phyloP scores from a whole-genome alignment of 2,329 filamentous ascomycete species.

The Hortaea werneckii region DNA sequence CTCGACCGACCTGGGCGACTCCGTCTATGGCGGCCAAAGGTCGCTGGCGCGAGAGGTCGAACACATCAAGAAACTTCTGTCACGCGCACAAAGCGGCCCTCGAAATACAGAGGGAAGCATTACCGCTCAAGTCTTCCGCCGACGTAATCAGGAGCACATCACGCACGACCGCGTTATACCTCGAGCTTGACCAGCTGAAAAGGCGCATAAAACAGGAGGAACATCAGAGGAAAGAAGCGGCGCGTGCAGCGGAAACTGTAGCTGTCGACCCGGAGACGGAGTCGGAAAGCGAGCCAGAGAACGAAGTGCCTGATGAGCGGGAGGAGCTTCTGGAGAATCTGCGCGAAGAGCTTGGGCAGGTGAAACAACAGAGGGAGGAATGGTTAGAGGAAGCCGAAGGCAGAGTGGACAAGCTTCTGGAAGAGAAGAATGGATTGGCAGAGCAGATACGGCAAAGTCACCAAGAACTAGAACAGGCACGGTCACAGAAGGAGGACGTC shows the following conservation, averaged over 20 bases:
- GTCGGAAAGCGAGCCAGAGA: conserved; percentile 9
- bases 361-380: conserved; percentile 18
- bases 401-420: conserved; percentile 22
- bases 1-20: not conserved
- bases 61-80: conserved; percentile 14
- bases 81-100: conserved; percentile 6
- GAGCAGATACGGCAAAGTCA: conserved; percentile 8
- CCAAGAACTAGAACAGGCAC: conserved; percentile 9
- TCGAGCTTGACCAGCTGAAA: conserved; percentile 15
- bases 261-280: conserved; percentile 13
- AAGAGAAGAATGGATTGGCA: conserved; percentile 21
- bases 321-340: conserved; percentile 23
- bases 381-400: conserved; percentile 25
- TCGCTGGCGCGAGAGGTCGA: conserved; percentile 14
- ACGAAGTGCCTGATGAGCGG: conserved; percentile 17
- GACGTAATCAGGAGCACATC: conserved; percentile 5
- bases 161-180: conserved; percentile 12
- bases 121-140: conserved; percentile 15
- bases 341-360: conserved; percentile 16
- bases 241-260: not conserved
- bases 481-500: conserved; percentile 4
- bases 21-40: conserved; percentile 2
- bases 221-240: conserved; percentile 1
- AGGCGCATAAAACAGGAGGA: conserved; percentile 12
- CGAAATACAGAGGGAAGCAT: conserved; percentile 5